Evolutionary conservation across 2,329 filamentous ascomycete genomes (phyloP).

Genomic region (Colletotrichum destructivum): DNA sequence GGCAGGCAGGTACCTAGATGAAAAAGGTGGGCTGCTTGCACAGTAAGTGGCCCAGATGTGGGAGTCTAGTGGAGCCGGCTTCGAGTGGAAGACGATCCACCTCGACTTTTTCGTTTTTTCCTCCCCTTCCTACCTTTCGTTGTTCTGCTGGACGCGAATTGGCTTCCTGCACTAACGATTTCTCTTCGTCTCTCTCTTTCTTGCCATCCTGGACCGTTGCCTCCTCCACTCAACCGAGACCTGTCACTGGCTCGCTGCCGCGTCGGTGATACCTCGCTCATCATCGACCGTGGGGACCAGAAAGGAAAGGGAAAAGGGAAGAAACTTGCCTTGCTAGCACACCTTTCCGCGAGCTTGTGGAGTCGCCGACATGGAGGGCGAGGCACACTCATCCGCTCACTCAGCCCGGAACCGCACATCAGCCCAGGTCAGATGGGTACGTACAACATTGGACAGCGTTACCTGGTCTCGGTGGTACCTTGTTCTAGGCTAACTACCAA

Average conservation of each 20-base stretch:
- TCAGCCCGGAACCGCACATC: constrained; percentile 15
- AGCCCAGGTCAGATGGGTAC: constrained; percentile 14
- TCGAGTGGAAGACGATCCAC: constrained; percentile 23
- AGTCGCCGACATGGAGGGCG: constrained; percentile 34
- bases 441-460: constrained; percentile 27
- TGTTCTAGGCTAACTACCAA: constrained; percentile 29
- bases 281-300: constrained; percentile 26
- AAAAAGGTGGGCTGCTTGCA: constrained; percentile 10
- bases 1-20: constrained; percentile 15
- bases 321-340: constrained; percentile 2
- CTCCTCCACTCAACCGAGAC: constrained; percentile 24
- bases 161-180: constrained; percentile 15
- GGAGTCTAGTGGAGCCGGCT: constrained; percentile 13
- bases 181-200: background rate
- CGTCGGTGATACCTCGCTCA: constrained; percentile 42
- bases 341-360: constrained; percentile 26
- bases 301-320: background rate
- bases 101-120: constrained; percentile 4
- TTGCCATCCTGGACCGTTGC: background rate
- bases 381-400: background rate
- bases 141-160: constrained; percentile 20
- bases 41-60: constrained; percentile 26
- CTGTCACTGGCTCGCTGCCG: constrained; percentile 34
- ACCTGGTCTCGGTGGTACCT: constrained; percentile 32
- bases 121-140: background rate